Conservation (phyloP, 495 filamentous ascomycete genomes). For the Tetracladium setigerum region DNA sequence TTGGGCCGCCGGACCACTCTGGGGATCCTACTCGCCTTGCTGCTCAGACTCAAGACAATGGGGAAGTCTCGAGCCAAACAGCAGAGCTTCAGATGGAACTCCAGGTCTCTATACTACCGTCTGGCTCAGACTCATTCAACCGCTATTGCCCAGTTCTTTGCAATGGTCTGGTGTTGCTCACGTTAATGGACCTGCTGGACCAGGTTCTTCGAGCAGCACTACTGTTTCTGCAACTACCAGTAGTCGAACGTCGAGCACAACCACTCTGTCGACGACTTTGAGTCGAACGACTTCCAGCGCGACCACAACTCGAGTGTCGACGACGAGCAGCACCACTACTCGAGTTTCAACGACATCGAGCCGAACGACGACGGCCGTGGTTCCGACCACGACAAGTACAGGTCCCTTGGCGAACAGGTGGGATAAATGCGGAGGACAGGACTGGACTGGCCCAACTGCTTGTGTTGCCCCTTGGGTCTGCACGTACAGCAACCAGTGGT, state of each 20-base stretch:
- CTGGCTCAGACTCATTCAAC: constrained; percentile 35
- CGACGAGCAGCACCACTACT: too few species aligned
- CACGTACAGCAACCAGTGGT: neutral
- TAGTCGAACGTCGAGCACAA: too few species aligned
- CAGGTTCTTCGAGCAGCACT: neutral
- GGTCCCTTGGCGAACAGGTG: too few species aligned
- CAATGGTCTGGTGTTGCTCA: constrained; percentile 17
- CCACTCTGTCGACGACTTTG: too few species aligned
- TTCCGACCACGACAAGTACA: too few species aligned
- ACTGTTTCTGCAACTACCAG: neutral
- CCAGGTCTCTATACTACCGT: constrained; percentile 37
- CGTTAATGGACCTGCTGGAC: constrained; percentile 5
- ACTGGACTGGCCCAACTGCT: neutral
- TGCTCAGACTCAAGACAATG: constrained; percentile 35
- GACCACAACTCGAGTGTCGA: too few species aligned
- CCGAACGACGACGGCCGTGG: too few species aligned
- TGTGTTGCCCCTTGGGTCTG: constrained; percentile 1
- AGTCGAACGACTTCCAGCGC: too few species aligned
- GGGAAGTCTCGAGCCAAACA: constrained; percentile 39
- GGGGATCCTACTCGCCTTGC: constrained; percentile 38
- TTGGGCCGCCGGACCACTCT: constrained; percentile 45
- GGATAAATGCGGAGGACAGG: neutral
- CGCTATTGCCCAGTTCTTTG: constrained; percentile 34
- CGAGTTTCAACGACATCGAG: too few species aligned
- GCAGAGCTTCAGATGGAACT: constrained; percentile 34